Evolutionary conservation across 2,329 filamentous ascomycete genomes (phyloP).

Genomic region (Rhexocercosporidium sp.): DNA sequence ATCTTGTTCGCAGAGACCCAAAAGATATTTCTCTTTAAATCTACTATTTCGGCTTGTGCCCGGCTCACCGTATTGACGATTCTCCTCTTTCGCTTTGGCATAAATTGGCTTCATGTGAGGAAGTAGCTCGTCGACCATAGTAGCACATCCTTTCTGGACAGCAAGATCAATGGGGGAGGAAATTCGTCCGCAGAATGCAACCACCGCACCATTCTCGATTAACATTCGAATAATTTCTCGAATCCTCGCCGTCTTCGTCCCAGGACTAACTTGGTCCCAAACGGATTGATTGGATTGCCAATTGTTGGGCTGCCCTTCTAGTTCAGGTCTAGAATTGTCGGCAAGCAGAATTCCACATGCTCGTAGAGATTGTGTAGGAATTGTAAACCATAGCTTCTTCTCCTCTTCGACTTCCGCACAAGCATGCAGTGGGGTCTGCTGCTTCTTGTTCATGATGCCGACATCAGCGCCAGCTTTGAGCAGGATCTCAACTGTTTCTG

Average conservation of each 20-base stretch:
- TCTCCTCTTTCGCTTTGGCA: background rate
- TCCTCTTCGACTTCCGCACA: conserved; percentile 26
- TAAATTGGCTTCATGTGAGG: background rate
- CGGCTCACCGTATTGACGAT: background rate
- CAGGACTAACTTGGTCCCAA: background rate
- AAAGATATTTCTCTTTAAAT: conserved; percentile 5
- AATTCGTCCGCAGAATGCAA: background rate
- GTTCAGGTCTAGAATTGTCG: background rate
- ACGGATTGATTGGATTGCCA: background rate
- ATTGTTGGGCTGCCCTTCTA: background rate
- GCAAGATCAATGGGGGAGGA: conserved; percentile 8
- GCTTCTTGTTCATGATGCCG: conserved; percentile 26
- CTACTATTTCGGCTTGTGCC: background rate
- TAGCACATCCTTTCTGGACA: conserved; percentile 16
- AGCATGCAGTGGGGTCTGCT: conserved; percentile 17
- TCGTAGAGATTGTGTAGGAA: background rate
- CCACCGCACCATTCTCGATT: conserved; percentile 14
- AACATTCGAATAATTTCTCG: conserved; percentile 22
- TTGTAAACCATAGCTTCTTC: conserved; percentile 14
- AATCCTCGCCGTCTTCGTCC: conserved; percentile 14
- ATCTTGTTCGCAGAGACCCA: background rate
- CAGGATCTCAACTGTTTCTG: conserved; percentile 26
- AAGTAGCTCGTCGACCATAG: conserved; percentile 22
- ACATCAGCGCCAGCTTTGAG: conserved; percentile 26
- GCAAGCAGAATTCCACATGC: background rate